Conservation (phyloP, 2,329 filamentous ascomycete species). For the Scytalidium sp. region DNA sequence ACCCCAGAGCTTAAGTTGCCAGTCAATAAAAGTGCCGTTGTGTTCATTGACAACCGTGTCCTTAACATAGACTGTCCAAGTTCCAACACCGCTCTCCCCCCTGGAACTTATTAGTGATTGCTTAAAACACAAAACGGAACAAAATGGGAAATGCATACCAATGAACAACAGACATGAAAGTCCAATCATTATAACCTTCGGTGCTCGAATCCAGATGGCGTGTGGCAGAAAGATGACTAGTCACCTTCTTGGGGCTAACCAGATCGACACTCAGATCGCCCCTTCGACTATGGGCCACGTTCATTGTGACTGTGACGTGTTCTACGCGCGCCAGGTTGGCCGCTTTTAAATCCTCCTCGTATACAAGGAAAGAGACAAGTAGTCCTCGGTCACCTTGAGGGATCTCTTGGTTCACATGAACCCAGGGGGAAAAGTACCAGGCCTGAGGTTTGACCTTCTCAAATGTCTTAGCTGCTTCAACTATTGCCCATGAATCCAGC, state of each 20-base stretch:
- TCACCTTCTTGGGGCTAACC: slow-evolving; percentile 75
- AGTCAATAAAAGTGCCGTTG: slow-evolving; percentile 80
- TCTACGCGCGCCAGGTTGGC: slow-evolving; percentile 86
- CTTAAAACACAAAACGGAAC: background rate
- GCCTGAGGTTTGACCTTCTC: slow-evolving; percentile 89
- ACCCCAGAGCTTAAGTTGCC: slow-evolving; percentile 93
- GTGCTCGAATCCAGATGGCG: slow-evolving; percentile 65
- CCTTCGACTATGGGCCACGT: slow-evolving; percentile 80
- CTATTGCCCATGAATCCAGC: slow-evolving; percentile 80
- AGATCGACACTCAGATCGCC: slow-evolving; percentile 93
- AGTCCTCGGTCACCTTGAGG: slow-evolving; percentile 83
- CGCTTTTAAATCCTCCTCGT: slow-evolving; percentile 71
- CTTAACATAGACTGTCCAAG: slow-evolving; percentile 87
- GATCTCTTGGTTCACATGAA: slow-evolving; percentile 81
- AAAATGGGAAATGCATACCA: slow-evolving; percentile 60
- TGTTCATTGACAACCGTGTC: slow-evolving; percentile 77
- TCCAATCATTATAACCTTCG: slow-evolving; percentile 88
- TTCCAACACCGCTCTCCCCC: slow-evolving; percentile 85
- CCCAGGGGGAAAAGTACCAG: slow-evolving; percentile 92
- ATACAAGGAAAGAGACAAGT: slow-evolving; percentile 78
- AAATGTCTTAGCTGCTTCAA: slow-evolving; percentile 84
- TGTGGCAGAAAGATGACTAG: slow-evolving; percentile 78
- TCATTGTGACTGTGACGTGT: slow-evolving; percentile 98
- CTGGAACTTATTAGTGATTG: slow-evolving; percentile 43
- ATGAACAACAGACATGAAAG: slow-evolving; percentile 97